Conservation (phyloP, 345 rosid genomes). For the Diplotaxis tenuifolia region DNA sequence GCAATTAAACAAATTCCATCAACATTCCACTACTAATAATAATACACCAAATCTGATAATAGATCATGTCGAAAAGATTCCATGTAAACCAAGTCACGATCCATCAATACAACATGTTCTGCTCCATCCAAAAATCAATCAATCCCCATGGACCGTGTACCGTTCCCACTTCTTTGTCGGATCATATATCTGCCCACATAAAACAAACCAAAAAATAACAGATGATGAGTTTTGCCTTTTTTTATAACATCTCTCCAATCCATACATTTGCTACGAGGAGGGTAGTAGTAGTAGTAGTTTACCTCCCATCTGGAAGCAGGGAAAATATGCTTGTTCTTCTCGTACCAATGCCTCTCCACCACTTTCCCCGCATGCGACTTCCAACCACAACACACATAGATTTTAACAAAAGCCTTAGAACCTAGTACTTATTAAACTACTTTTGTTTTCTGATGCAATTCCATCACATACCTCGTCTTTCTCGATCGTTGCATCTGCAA, state of each 20-base stretch:
- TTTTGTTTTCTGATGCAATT: background rate
- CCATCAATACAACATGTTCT: background rate
- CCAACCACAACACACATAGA: constrained; percentile 2
- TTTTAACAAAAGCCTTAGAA: background rate
- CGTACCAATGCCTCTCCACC: constrained; percentile 99
- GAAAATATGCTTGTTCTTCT: constrained; percentile 97
- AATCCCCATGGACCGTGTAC: constrained; percentile 93
- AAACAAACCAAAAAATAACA: background rate
- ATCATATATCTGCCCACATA: constrained; percentile 65
- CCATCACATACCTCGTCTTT: constrained; percentile 68
- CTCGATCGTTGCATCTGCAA: constrained; percentile 95
- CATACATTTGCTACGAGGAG: background rate
- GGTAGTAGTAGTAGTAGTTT: background rate
- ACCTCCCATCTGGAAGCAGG: constrained; percentile 99
- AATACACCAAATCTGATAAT: constrained; percentile 2
- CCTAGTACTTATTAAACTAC: background rate
- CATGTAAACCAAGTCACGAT: background rate
- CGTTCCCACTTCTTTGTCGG: constrained; percentile 93
- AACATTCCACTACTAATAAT: constrained; percentile 23
- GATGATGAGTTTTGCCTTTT: background rate
- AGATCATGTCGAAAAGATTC: constrained; percentile 14
- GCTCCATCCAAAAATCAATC: constrained; percentile 44
- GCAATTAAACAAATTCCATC: constrained; percentile 11
- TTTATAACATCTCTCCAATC: background rate
- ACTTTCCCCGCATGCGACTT: constrained; percentile 99